Evolutionary conservation across 2,329 filamentous ascomycete genomes (phyloP).

Genomic region (Sphaerulina populicola): DNA sequence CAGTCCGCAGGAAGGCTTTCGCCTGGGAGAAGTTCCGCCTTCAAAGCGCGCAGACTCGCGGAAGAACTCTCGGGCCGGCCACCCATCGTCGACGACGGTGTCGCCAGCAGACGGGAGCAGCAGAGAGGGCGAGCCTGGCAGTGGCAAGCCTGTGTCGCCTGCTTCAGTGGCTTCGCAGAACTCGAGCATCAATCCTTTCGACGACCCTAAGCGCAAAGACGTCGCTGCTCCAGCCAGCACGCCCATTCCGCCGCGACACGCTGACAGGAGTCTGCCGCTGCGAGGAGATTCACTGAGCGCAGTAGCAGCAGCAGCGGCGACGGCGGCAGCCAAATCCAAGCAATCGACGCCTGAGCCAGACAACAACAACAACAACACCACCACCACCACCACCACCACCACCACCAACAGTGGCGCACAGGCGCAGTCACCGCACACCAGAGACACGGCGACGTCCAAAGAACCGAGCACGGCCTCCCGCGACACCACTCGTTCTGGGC

Average conservation of each 20-base stretch:
- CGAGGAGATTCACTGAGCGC: constrained; percentile 53
- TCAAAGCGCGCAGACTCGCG: constrained; percentile 44
- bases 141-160: constrained; percentile 31
- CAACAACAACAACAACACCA: constrained; percentile 25
- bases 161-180: constrained; percentile 33
- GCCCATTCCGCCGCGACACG: constrained; percentile 35
- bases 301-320: constrained; percentile 24
- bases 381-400: too few species aligned
- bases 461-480: constrained; percentile 28
- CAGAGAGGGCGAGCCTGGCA: constrained; percentile 30
- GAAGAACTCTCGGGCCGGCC: constrained; percentile 41
- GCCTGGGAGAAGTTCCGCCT: constrained; percentile 71
- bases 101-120: constrained; percentile 30
- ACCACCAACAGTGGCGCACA: constrained; percentile 14
- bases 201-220: constrained; percentile 33
- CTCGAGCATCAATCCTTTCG: constrained; percentile 34
- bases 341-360: constrained; percentile 30
- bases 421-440: constrained; percentile 28
- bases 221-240: constrained; percentile 15
- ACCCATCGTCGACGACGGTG: constrained; percentile 36
- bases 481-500: constrained; percentile 22
- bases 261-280: constrained; percentile 40
- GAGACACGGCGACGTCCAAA: constrained; percentile 36
- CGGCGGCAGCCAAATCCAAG: constrained; percentile 25
- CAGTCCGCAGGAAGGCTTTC: constrained; percentile 46